phyloP scores from a whole-genome alignment of 257 asterid species.

The Rauvolfia tetraphylla region DNA sequence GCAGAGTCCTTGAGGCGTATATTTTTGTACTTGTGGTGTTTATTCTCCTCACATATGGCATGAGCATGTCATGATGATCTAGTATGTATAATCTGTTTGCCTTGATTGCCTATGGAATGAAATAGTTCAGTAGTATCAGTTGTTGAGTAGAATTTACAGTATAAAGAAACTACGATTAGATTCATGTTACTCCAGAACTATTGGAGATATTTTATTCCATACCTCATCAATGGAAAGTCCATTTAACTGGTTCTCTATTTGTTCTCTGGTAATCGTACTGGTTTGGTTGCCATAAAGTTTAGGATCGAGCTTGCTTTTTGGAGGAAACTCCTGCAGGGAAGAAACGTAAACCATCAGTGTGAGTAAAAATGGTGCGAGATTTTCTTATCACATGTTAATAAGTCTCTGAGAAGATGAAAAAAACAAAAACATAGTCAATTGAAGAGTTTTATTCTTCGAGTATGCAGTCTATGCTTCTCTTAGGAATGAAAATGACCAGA shows the following conservation, averaged over 20 bases:
- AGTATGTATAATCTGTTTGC: slow-evolving; percentile 15
- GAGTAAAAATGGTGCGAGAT: neutral
- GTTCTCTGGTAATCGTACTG: slow-evolving; percentile 47
- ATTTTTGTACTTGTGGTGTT: slow-evolving; percentile 16
- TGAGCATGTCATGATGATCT: slow-evolving; percentile 20
- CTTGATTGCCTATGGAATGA: slow-evolving; percentile 13
- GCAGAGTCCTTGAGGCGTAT: slow-evolving; percentile 22
- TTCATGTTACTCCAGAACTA: neutral
- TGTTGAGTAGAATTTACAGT: neutral
- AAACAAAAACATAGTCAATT: no score
- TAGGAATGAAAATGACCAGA: slow-evolving; percentile 15
- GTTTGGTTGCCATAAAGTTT: slow-evolving; percentile 50
- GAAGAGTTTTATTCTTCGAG: slow-evolving; percentile 15
- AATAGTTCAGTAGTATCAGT: neutral
- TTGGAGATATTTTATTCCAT: neutral
- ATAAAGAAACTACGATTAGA: neutral
- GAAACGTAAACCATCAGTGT: neutral
- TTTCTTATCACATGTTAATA: neutral
- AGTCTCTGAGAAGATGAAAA: neutral
- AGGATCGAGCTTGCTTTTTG: slow-evolving; percentile 57
- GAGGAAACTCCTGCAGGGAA: slow-evolving; percentile 62
- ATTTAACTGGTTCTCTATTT: slow-evolving; percentile 42
- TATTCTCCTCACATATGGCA: slow-evolving; percentile 19
- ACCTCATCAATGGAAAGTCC: slow-evolving; percentile 55
- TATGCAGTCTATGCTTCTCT: slow-evolving; percentile 65